Evolutionary conservation across 2,329 filamentous ascomycete genomes (phyloP).

Genomic region (Alternaria sp.): DNA sequence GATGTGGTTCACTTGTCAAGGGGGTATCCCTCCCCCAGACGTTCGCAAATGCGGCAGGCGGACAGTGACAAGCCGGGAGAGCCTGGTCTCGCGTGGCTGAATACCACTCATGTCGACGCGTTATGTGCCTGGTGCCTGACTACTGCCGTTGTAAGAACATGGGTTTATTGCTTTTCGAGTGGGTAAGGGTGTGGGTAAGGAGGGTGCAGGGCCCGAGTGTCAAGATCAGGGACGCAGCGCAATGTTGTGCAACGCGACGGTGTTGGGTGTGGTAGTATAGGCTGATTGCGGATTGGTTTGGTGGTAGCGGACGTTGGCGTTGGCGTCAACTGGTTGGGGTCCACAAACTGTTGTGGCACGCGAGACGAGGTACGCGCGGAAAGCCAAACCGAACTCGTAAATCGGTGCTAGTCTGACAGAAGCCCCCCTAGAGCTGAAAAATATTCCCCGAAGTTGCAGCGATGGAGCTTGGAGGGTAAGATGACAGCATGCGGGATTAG

Average conservation of each 20-base stretch:
- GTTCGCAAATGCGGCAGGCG: constrained; percentile 1
- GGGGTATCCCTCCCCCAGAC: constrained; percentile 12
- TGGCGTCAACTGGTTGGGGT: background rate
- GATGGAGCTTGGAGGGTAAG: constrained; percentile 1
- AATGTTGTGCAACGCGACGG: constrained; percentile 5
- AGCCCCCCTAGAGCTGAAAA: background rate
- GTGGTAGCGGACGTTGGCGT: background rate
- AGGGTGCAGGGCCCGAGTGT: background rate
- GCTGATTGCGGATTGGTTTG: background rate
- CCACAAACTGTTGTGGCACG: background rate
- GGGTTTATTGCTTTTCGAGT: constrained; percentile 1
- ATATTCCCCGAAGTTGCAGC: constrained; percentile 4
- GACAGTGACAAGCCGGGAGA: constrained; percentile 17
- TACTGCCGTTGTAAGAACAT: background rate
- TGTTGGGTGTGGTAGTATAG: background rate
- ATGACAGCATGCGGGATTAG: background rate
- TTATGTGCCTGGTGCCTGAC: constrained; percentile 1
- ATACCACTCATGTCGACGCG: constrained; percentile 3
- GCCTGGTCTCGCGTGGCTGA: constrained; percentile 16
- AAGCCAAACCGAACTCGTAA: background rate
- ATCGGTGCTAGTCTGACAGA: background rate
- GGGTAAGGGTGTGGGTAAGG: background rate
- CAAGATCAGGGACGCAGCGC: background rate
- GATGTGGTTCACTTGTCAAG: background rate
- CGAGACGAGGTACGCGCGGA: constrained; percentile 6